These are phyloP conservation scores for Buddleja alternifolia DNA, from an alignment of 257 asterid genomes.

Conservation along the genomic window DNA sequence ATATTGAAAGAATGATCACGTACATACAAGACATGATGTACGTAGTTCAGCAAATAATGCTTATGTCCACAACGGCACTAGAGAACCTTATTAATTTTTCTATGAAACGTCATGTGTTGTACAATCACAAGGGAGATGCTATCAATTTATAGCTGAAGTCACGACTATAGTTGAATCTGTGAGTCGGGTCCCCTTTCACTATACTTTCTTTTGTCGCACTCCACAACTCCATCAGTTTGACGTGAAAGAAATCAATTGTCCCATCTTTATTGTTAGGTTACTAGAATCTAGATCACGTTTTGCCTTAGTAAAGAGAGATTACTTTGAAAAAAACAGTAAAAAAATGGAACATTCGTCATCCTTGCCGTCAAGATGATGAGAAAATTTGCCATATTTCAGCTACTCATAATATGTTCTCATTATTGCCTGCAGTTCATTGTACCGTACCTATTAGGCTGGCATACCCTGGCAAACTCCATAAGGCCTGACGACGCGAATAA, in stretches of 20 bases:
- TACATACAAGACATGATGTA: too few relatives aligned
- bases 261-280: not conserved
- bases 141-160: too few relatives aligned
- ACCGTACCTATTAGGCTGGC: constrained; percentile 93
- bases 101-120: too few relatives aligned
- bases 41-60: too few relatives aligned
- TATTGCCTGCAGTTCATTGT: constrained; percentile 65
- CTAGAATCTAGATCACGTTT: constrained; percentile 10
- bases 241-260: not conserved
- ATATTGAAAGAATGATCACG: too few relatives aligned
- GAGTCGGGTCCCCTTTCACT: too few relatives aligned
- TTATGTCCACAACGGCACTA: too few relatives aligned
- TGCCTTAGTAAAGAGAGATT: not conserved
- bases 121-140: too few relatives aligned
- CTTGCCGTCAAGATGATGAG: constrained; percentile 7
- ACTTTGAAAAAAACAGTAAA: not conserved
- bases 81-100: too few relatives aligned
- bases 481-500: constrained; percentile 71
- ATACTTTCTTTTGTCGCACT: too few relatives aligned
- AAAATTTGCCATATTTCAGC: not conserved
- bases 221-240: too few relatives aligned
- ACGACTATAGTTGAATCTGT: too few relatives aligned
- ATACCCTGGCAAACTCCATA: constrained; percentile 70
- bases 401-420: constrained; percentile 25
- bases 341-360: not conserved